Evolutionary conservation across 352 stramenopile species (phyloP), one percentile per base, ranked within the genome.

Genomic region (Pythium pyrilobum): DNA sequence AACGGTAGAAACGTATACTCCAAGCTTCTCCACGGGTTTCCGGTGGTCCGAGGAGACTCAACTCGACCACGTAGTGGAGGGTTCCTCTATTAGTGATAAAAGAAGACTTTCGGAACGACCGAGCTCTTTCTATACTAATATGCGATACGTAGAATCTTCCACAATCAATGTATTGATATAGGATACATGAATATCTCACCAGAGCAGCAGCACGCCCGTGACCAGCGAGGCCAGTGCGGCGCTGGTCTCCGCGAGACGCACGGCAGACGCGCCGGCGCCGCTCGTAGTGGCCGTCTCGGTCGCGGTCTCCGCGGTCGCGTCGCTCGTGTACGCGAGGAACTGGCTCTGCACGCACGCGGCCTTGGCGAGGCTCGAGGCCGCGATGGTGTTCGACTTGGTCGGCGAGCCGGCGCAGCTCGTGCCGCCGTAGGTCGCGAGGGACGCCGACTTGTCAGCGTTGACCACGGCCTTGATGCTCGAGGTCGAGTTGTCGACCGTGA

Each of bases 381-480:
- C 36, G 34, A 77, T 58, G 48, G 41, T 58, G 16, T 51, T 70
- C 27, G 23, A 59, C 37, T 70, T 74, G 8, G 42, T 54, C 16
- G 61, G 48, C 1, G 49, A 58, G 31, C 60, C 69, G 24, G 51
- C 70, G 49, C 72, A 83, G 23, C 42, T 55, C 23, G 66, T 50
- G 13, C 65, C 69, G 20, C 46, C 52, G 40, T 67, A 78, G 5
- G 62, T 79, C 37, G 40, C 24, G 37, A 84, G 52, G 16, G 64
- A 53, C 3, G 54, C 70, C 6, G 67, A 74, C 31, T 59, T 63
- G 56, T 79, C 56, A 7, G 47, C 24, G 20, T 39, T 44, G 12
- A 79, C 36, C 13, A 44, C 66, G 1, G 70, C 73, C 10, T 57
- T 60, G 31, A 84, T 43, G 27, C 66, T 81, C 20, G 71, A 79